Conservation (phyloP, 345 rosid species). For the Citrus sinensis region DVS_A1.0 CM039164.1:17982001-17982500, state of each 20-base stretch:
- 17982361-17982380: conserved; percentile 91
- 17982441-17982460: conserved; percentile 36
- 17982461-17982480: conserved; percentile 85
- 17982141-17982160: neutral
- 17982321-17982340: conserved; percentile 46
- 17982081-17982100: conserved; percentile 3
- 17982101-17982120: neutral
- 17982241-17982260: neutral
- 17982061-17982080: neutral
- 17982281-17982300: conserved; percentile 54
- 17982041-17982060: conserved; percentile 86
- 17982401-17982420: conserved; percentile 32
- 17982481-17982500: conserved; percentile 76
- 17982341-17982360: conserved; percentile 96
- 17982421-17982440: conserved; percentile 21
- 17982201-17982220: neutral
- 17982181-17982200: neutral
- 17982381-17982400: conserved; percentile 68
- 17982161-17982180: neutral
- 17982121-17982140: neutral
- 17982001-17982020: conserved; percentile 81
- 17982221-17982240: neutral
- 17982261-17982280: conserved; percentile 3
- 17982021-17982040: conserved; percentile 64
- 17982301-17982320: conserved; percentile 58